Evolutionary conservation across 805 yeast genomes (phyloP).

Genomic region (Candida wancherniae): DNA sequence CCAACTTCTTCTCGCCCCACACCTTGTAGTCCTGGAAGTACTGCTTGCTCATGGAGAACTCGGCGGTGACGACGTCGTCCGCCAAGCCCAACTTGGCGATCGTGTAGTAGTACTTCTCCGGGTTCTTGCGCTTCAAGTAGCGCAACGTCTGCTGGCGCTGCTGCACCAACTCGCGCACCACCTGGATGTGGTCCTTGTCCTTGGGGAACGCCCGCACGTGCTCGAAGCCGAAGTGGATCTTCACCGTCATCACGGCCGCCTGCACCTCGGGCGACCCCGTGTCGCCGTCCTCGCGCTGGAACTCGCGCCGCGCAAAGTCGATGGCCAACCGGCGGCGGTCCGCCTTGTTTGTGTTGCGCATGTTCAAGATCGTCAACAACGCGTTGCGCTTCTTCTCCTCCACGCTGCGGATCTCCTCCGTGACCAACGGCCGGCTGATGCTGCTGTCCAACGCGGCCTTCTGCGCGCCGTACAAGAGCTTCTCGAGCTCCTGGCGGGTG

Average conservation of each 20-base stretch:
- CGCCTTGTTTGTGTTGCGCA: slow-evolving; percentile 61
- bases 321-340: slow-evolving; percentile 58
- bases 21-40: slow-evolving; percentile 75
- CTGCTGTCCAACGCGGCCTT: slow-evolving; percentile 46
- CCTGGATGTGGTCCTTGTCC: slow-evolving; percentile 66
- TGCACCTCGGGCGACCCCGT: slow-evolving; percentile 95
- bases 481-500: slow-evolving; percentile 63
- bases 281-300: slow-evolving; percentile 80
- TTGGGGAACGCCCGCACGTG: slow-evolving; percentile 66
- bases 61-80: slow-evolving; percentile 71
- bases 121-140: slow-evolving; percentile 75
- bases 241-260: slow-evolving; percentile 84
- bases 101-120: slow-evolving; percentile 80
- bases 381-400: slow-evolving; percentile 63
- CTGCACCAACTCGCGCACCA: slow-evolving; percentile 79
- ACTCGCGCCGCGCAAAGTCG: slow-evolving; percentile 68
- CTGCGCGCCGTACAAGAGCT: slow-evolving; percentile 72
- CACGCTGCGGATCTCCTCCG: slow-evolving; percentile 23
- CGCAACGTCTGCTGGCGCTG: slow-evolving; percentile 78
- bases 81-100: slow-evolving; percentile 83
- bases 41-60: slow-evolving; percentile 74
- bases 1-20: slow-evolving; percentile 68
- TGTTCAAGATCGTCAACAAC: slow-evolving; percentile 62
- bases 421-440: slow-evolving; percentile 26
- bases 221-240: slow-evolving; percentile 69